Evolutionary conservation across 2,329 filamentous ascomycete genomes (phyloP).

Genomic region (Saccharata proteae): DNA sequence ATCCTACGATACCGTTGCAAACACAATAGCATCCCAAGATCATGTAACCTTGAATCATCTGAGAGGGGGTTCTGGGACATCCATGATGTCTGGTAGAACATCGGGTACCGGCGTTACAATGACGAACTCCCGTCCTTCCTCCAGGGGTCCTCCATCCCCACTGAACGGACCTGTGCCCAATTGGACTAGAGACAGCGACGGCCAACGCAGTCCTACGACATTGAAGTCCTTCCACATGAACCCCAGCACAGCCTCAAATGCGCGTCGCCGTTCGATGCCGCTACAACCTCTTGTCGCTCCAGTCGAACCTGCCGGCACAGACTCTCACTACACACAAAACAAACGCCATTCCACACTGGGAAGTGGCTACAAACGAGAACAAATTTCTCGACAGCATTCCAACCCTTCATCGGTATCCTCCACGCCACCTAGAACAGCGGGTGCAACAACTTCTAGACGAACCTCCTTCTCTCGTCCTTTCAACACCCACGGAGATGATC

Average conservation of each 20-base stretch:
- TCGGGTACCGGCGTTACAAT: slow-evolving; percentile 21
- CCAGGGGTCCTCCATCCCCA: slow-evolving; percentile 23
- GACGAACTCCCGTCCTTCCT: slow-evolving; percentile 23
- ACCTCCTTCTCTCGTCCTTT: no score
- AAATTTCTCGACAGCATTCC: no score
- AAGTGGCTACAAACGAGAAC: no score
- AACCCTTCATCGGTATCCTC: no score
- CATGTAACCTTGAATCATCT: slow-evolving; percentile 23
- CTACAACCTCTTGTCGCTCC: slow-evolving; percentile 21
- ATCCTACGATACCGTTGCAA: no score
- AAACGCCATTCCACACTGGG: slow-evolving; percentile 13
- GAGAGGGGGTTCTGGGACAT: slow-evolving; percentile 24
- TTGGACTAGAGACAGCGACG: slow-evolving; percentile 12
- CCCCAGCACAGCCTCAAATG: slow-evolving; percentile 14
- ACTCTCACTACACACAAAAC: neutral
- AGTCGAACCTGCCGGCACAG: slow-evolving; percentile 14
- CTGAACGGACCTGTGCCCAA: slow-evolving; percentile 13
- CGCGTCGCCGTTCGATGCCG: slow-evolving; percentile 26
- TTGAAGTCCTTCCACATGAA: slow-evolving; percentile 27
- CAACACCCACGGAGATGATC: no score
- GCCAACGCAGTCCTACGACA: slow-evolving; percentile 20
- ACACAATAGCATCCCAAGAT: no score
- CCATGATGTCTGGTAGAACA: slow-evolving; percentile 25
- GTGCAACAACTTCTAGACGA: no score
- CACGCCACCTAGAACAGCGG: no score